Percentiles rank a stretch among this genome's conserved stretches.
Conservation (phyloP, 129 eudicot genomes). For the Tagetes erecta region DNA sequence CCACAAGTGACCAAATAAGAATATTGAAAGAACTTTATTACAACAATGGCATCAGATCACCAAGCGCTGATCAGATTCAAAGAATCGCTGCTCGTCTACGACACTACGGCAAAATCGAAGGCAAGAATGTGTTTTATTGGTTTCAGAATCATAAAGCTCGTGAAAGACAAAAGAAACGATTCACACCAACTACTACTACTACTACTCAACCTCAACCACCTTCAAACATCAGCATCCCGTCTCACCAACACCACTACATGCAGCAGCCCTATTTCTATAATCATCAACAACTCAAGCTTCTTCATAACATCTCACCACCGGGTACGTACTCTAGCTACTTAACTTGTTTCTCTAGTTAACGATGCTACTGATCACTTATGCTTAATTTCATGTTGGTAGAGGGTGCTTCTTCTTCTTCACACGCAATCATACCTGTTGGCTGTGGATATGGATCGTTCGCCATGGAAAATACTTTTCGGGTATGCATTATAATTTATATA, state of each 20-base stretch:
- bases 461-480: constrained; percentile 89
- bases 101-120: constrained; percentile 94
- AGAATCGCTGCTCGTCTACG: constrained; percentile 75
- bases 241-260: constrained; percentile 25
- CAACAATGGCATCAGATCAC: constrained; percentile 92
- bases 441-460: constrained; percentile 72
- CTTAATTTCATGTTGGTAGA: constrained; percentile 35
- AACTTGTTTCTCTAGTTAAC: too few relatives aligned
- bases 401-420: constrained; percentile 42
- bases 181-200: constrained; percentile 34
- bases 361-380: not conserved
- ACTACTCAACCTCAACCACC: constrained; percentile 22
- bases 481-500: constrained; percentile 10
- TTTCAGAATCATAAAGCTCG: constrained; percentile 98
- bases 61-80: constrained; percentile 91
- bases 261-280: constrained; percentile 31
- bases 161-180: constrained; percentile 88
- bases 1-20: constrained; percentile 92
- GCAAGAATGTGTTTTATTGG: constrained; percentile 98
- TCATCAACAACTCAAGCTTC: constrained; percentile 35
- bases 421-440: constrained; percentile 40
- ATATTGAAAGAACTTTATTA: constrained; percentile 93
- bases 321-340: not conserved
- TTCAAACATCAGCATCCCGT: constrained; percentile 23
- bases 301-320: constrained; percentile 33